Base-by-base conservation (phyloP, 2,329 filamentous ascomycete species). In the Lomentospora prolificans region DNA sequence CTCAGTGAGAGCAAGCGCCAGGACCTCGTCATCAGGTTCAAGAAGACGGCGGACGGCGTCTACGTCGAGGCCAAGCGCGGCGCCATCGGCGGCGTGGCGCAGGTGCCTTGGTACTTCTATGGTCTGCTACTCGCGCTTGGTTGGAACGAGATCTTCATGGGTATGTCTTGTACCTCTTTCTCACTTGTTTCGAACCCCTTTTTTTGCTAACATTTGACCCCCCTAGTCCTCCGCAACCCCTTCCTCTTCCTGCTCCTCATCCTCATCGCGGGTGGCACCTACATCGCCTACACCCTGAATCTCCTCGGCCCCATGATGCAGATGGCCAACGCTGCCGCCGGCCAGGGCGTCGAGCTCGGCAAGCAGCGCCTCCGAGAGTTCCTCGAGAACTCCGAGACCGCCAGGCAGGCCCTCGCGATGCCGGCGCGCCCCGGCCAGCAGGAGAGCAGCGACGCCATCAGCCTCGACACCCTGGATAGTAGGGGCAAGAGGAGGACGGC, bases 51-150 rank as follows among this genome's bases (percentile, higher is more conserved):
- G 1, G 94, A 99, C 67, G 94, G 91, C 6, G 92, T 99, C 3
- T 99, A 96, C 64, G 91, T 99, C 44, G 94, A 99, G 74, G 94
- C 94, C 52, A 99, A 99, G 79, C 84, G 94, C 57, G 91, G 92
- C 67, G 94, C 94, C 44, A 95, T 99, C 67, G 94, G 94, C 55
- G 91, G 92, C 57, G 89, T 99, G 64, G 89, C 91, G 3, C 91
- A 96, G 70, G 85, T 99, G 52, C 94, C 94, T 4, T 73, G 95
- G 59, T 97, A 96, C 72, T 96, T 99, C 70, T 99, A 96, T 64
- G 89, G 84, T 44, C 70, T 97, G 57, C 77, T 99, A 57, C 75
- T 99, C 61, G 89, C 90, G 22, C 77, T 99, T 51, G 94, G 94
- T n/a, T 99, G 94, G 94, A 99, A 99, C 71, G 94, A 99, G 72